Conservation (phyloP, 192 early-diverging fungal genomes). For the Diversispora eburnea region DNA sequence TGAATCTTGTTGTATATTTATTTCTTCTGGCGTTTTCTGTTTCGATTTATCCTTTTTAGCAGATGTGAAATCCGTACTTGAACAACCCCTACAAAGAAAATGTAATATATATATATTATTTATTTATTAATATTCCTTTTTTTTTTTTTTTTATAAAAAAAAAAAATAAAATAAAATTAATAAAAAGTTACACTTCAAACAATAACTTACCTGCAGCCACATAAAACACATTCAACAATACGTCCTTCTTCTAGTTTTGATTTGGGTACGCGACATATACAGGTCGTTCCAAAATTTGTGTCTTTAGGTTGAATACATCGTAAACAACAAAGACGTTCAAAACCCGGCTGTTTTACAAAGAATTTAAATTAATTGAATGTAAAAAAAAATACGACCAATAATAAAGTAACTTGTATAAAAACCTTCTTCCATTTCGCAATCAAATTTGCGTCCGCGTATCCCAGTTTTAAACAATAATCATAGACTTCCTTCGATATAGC, state of each 20-base stretch:
- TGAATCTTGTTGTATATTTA: background rate
- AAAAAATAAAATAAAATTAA: background rate
- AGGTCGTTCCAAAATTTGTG: slow-evolving; percentile 96
- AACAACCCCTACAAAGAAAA: slow-evolving; percentile 22
- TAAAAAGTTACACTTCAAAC: background rate
- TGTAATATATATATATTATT: background rate
- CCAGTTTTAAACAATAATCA: slow-evolving; percentile 87
- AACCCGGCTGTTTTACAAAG: slow-evolving; percentile 64
- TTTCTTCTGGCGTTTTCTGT: slow-evolving; percentile 1
- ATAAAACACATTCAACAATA: slow-evolving; percentile 90
- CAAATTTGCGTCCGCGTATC: slow-evolving; percentile 85
- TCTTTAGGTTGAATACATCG: slow-evolving; percentile 96
- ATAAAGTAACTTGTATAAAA: slow-evolving; percentile 15
- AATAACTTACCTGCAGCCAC: slow-evolving; percentile 64
- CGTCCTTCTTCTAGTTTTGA: slow-evolving; percentile 86
- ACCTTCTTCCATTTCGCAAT: slow-evolving; percentile 99
- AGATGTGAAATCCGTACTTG: slow-evolving; percentile 25
- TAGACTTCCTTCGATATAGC: slow-evolving; percentile 91
- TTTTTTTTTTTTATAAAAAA: background rate
- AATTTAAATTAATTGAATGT: background rate
- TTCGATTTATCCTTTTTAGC: slow-evolving; percentile 21
- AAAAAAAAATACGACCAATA: background rate
- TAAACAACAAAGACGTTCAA: slow-evolving; percentile 96
- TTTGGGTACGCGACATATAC: slow-evolving; percentile 94
- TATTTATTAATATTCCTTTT: background rate